phyloP scores from a whole-genome alignment of 768 basidiomycete genomes.

The Leccinum truebloodii region DNA sequence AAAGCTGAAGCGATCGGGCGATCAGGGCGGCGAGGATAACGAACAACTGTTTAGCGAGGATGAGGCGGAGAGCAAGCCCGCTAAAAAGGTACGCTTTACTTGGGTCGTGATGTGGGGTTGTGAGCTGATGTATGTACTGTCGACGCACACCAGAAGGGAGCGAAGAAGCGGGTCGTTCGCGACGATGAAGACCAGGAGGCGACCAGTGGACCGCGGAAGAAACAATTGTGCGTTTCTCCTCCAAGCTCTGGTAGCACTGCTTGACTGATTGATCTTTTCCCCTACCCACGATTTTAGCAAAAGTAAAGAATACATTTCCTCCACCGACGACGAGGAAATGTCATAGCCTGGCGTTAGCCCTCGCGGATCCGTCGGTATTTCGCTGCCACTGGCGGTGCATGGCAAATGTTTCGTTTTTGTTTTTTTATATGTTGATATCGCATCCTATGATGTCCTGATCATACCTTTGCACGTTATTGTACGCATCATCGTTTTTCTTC shows the following conservation, averaged over 20 bases:
- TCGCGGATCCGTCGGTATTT: neutral
- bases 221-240: slow-evolving; percentile 61
- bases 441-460: neutral
- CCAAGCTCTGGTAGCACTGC: neutral
- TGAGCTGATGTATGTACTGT: neutral
- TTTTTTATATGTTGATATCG: neutral
- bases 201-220: slow-evolving; percentile 64
- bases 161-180: slow-evolving; percentile 75
- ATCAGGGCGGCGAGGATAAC: slow-evolving; percentile 56
- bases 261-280: slow-evolving; percentile 2
- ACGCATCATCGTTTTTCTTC: neutral
- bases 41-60: slow-evolving; percentile 72
- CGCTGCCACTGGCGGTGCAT: neutral
- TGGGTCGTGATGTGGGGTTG: neutral
- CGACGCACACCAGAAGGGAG: slow-evolving; percentile 35
- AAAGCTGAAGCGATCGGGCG: slow-evolving; percentile 59
- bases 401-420: neutral
- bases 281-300: slow-evolving; percentile 52
- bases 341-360: neutral
- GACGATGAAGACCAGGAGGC: slow-evolving; percentile 82
- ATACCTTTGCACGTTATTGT: neutral
- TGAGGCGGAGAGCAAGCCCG: slow-evolving; percentile 55
- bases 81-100: slow-evolving; percentile 59
- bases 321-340: slow-evolving; percentile 83
- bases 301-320: slow-evolving; percentile 85